These are phyloP conservation scores for Kitagawia praeruptora DNA, from an alignment of 129 eudicot genomes.

Conservation along the genomic window DNA sequence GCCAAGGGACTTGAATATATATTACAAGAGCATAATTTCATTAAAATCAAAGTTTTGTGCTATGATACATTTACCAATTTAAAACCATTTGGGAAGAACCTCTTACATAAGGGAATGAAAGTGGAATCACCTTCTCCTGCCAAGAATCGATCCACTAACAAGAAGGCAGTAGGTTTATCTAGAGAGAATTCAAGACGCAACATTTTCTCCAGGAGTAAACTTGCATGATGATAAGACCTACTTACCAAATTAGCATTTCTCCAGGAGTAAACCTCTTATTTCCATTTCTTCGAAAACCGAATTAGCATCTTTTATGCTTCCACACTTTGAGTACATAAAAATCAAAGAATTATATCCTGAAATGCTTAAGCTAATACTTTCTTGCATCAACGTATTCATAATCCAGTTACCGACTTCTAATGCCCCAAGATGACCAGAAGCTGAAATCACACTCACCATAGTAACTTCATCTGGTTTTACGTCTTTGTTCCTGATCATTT, in stretches of 20 bases:
- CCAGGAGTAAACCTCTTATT: conserved; percentile 49
- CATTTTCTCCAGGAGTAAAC: conserved; percentile 44
- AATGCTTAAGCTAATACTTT: conserved; percentile 31
- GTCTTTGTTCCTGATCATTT: conserved; percentile 28
- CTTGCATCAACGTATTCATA: conserved; percentile 21
- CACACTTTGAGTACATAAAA: conserved; percentile 82
- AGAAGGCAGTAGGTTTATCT: too few relatives aligned
- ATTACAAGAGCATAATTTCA: background rate
- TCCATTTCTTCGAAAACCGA: conserved; percentile 49
- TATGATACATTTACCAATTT: too few relatives aligned
- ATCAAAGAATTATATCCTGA: conserved; percentile 69
- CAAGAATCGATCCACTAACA: too few relatives aligned
- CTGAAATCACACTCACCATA: conserved; percentile 65
- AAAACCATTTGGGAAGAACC: too few relatives aligned
- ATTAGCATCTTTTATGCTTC: conserved; percentile 55
- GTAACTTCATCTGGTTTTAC: conserved; percentile 72
- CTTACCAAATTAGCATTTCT: too few relatives aligned
- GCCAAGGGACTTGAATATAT: too few relatives aligned
- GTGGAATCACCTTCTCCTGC: too few relatives aligned
- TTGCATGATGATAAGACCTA: conserved; percentile 14
- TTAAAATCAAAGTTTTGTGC: too few relatives aligned
- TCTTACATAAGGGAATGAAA: background rate
- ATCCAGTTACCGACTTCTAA: conserved; percentile 69
- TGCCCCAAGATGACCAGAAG: conserved; percentile 86
- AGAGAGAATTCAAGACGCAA: conserved; percentile 22